A percentile compares a stretch with the other conserved stretches of the same genome.
phyloP scores from a whole-genome alignment of 768 basidiomycete genomes.

The Boletus sp. region DNA sequence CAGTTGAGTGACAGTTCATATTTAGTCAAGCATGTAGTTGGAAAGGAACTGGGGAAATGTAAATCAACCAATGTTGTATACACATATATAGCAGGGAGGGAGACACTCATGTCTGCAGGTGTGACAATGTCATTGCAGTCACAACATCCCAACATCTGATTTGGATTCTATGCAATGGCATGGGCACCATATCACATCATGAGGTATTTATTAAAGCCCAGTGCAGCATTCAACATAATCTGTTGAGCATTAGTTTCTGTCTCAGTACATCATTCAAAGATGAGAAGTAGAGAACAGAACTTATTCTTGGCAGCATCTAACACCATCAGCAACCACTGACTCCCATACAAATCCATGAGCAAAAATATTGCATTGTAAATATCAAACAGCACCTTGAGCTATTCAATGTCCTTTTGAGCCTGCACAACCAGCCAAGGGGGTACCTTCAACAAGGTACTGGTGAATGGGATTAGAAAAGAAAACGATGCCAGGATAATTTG shows the following conservation, averaged over 20 bases:
- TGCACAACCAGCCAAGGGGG: too few species aligned
- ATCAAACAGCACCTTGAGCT: too few species aligned
- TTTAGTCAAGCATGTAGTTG: constrained; percentile 94
- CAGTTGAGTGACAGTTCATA: constrained; percentile 97
- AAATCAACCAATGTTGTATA: neutral
- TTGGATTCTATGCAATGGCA: constrained; percentile 21
- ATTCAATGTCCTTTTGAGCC: too few species aligned
- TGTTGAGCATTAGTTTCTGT: constrained; percentile 25
- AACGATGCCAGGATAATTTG: too few species aligned
- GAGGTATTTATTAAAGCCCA: constrained; percentile 94
- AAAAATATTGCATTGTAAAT: too few species aligned
- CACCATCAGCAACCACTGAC: constrained; percentile 92
- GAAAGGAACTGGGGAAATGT: constrained; percentile 52
- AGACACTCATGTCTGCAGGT: constrained; percentile 75
- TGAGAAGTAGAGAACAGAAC: constrained; percentile 36
- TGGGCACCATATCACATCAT: constrained; percentile 42
- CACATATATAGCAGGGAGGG: too few species aligned
- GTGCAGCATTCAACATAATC: constrained; percentile 91
- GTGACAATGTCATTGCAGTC: constrained; percentile 98
- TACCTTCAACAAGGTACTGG: too few species aligned
- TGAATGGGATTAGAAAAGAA: too few species aligned
- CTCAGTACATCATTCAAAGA: too few species aligned
- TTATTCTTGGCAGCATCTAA: constrained; percentile 83
- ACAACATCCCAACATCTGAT: constrained; percentile 76
- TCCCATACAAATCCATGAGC: constrained; percentile 98